These are phyloP conservation scores for Allomyces arbusculus DNA, from an alignment of 192 early-diverging fungal genomes.

Conservation along the genomic window DNA sequence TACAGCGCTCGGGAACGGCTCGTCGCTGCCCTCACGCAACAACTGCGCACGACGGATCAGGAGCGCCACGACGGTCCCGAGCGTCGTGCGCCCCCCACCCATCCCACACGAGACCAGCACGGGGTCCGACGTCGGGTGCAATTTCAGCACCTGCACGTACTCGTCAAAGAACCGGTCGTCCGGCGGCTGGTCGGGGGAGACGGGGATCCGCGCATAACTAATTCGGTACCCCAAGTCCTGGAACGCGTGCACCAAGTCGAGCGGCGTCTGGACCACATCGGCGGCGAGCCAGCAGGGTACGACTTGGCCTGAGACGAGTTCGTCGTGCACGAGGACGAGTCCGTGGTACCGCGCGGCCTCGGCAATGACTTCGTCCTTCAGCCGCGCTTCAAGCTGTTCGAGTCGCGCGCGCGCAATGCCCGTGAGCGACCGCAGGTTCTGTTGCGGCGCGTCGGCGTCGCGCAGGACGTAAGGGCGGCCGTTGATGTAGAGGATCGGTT, in stretches of 20 bases:
- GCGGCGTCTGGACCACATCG: slow-evolving; percentile 28
- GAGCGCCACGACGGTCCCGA: slow-evolving; percentile 32
- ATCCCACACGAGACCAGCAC: slow-evolving; percentile 44
- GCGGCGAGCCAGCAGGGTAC: slow-evolving; percentile 37
- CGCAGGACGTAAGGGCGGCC: slow-evolving; percentile 37
- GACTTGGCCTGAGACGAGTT: slow-evolving; percentile 11
- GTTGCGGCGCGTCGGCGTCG: slow-evolving; percentile 25
- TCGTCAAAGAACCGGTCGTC: slow-evolving; percentile 40
- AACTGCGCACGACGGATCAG: slow-evolving; percentile 32
- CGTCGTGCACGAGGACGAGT: slow-evolving; percentile 39
- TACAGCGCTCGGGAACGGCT: no score
- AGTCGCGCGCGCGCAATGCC: slow-evolving; percentile 33
- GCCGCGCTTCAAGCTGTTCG: slow-evolving; percentile 31
- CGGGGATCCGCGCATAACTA: slow-evolving; percentile 34
- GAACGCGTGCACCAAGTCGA: slow-evolving; percentile 31
- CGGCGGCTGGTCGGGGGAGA: slow-evolving; percentile 34
- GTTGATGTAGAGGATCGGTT: slow-evolving; percentile 35
- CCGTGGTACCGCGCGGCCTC: slow-evolving; percentile 22
- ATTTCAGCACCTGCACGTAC: slow-evolving; percentile 26
- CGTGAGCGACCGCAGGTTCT: slow-evolving; percentile 26
- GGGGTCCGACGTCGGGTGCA: slow-evolving; percentile 13
- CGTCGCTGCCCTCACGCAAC: slow-evolving; percentile 5
- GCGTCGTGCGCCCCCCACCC: slow-evolving; percentile 40
- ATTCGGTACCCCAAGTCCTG: slow-evolving; percentile 22
- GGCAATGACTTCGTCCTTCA: slow-evolving; percentile 32